A percentile compares a stretch with the other conserved stretches of the same genome.
Conservation (phyloP, 345 rosid genomes). For the Eucalyptus pumila region DNA sequence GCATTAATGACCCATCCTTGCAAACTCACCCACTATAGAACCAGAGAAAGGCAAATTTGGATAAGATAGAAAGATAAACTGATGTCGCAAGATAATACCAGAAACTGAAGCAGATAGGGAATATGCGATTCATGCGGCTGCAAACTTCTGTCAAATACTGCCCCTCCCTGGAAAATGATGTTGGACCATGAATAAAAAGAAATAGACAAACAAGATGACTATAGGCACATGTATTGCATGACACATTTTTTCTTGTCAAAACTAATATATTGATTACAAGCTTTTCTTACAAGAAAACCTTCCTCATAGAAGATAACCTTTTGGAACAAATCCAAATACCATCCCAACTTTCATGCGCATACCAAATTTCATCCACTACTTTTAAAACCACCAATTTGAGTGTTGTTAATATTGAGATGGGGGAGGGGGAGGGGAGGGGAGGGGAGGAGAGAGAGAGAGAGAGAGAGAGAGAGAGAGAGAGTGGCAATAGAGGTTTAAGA, state of each 20-base stretch:
- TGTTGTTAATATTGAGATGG: background rate
- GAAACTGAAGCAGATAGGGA: constrained; percentile 84
- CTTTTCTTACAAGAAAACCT: background rate
- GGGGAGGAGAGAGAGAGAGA: background rate
- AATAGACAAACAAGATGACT: background rate
- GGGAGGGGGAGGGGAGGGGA: background rate
- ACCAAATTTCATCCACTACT: background rate
- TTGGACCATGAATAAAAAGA: background rate
- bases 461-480: background rate
- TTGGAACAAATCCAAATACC: background rate
- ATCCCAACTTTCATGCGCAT: background rate
- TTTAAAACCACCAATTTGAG: background rate
- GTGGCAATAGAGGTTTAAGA: background rate
- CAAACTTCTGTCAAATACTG: constrained; percentile 54
- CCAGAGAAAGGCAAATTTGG: background rate
- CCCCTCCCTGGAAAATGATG: constrained; percentile 50
- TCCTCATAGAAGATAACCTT: background rate
- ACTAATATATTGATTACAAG: background rate
- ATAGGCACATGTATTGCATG: background rate
- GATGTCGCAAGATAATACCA: constrained; percentile 28
- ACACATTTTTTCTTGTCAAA: background rate
- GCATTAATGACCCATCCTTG: background rate
- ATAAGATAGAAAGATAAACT: background rate
- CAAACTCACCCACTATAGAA: background rate
- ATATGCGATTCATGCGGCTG: constrained; percentile 95